Evolutionary conservation across 2,329 filamentous ascomycete species (phyloP).

Genomic region (Magnaporthiopsis rhizophila): DNA sequence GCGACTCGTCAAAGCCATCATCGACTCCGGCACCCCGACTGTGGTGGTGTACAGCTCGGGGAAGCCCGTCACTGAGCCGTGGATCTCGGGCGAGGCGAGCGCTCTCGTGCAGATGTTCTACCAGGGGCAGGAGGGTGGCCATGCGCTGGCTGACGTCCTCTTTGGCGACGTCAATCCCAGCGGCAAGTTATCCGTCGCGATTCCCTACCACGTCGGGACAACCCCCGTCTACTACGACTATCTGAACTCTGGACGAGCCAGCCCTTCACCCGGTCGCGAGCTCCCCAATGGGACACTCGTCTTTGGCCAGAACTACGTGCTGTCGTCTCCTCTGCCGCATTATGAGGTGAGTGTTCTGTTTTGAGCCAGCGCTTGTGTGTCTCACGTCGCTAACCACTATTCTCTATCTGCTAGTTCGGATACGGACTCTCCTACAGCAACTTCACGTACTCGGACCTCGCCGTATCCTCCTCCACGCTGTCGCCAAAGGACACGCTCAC

Average conservation of each 20-base stretch:
- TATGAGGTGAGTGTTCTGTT: conserved; percentile 31
- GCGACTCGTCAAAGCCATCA: conserved; percentile 57
- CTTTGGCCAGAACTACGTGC: conserved; percentile 59
- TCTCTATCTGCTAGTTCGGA: conserved; percentile 43
- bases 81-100: conserved; percentile 58
- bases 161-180: conserved; percentile 58
- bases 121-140: conserved; percentile 59
- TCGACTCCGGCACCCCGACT: conserved; percentile 59
- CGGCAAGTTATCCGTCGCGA: conserved; percentile 57
- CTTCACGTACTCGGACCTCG: conserved; percentile 50
- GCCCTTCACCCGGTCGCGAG: conserved; percentile 42
- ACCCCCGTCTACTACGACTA: conserved; percentile 66
- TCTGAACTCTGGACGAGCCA: conserved; percentile 54
- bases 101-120: conserved; percentile 70
- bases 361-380: background rate
- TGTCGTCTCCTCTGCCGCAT: conserved; percentile 49
- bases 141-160: conserved; percentile 58
- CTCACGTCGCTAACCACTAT: background rate
- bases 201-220: conserved; percentile 59
- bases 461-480: conserved; percentile 39
- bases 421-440: conserved; percentile 58
- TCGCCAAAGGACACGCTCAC: conserved; percentile 44
- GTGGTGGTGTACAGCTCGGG: conserved; percentile 61
- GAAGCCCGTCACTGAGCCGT: conserved; percentile 65
- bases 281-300: conserved; percentile 51